Evolutionary conservation across 306 rosid genomes (phyloP).

Genomic region (barrel medic (Medicago truncatula)): MtrunA17r5.0-ANR NC_053049.1:45396001-45396500

Average conservation of each 20-base stretch:
- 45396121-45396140: conserved; percentile 42
- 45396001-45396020: too few relatives aligned
- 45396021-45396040: too few relatives aligned
- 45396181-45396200: conserved; percentile 49
- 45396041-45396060: background rate
- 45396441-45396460: conserved; percentile 18
- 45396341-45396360: background rate
- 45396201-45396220: conserved; percentile 31
- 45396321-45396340: background rate
- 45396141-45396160: conserved; percentile 34
- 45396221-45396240: conserved; percentile 38
- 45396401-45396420: conserved; percentile 11
- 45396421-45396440: background rate
- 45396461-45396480: background rate
- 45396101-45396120: conserved; percentile 13
- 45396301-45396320: conserved; percentile 21
- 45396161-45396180: conserved; percentile 39
- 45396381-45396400: background rate
- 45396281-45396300: conserved; percentile 25
- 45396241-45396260: conserved; percentile 23
- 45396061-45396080: too few relatives aligned
- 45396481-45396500: background rate
- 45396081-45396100: background rate
- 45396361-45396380: background rate
- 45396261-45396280: conserved; percentile 1